Base-by-base conservation (phyloP, 768 basidiomycete genomes). In the Suillus tomentosus region DNA sequence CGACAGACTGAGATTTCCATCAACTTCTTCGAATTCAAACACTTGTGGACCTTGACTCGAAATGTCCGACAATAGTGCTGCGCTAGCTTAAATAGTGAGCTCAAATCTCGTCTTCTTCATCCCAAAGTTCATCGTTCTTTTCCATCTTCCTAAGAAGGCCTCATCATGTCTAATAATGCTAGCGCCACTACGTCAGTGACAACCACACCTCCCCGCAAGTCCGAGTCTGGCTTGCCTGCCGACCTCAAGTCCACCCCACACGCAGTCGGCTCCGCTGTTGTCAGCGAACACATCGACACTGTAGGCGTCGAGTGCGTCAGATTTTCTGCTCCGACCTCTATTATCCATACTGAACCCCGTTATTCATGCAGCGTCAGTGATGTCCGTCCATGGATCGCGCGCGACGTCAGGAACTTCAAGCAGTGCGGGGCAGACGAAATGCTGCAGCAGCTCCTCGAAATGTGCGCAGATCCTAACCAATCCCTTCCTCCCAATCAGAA, bases 241-340 rank as follows among this genome's bases (percentile, higher is more conserved):
- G 48, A 50, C 2, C 34, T 54, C 36, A 62, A 62, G 36, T 37
- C 61, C 17, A 62, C 51, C 19, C 61, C 61, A 37, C 34, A 37
- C n/a, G 61, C 51, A 17, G 22, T 47, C 13, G 50, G 50, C 10
- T 31, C 61, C 15, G 22, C 51, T 9, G n/a, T 14, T 11, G 17
- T 27, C 19, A 58, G 61, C 53, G 53, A 62, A 24, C 14, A 34
- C 13, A 62, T 62, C 15, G 7, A 36, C 3, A 24, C 36, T 40
- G 15, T 39, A 36, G 61, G 53, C 10, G 36, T 22, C 14, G 6
- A 40, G 45, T 50, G 36, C 47, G 36, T 54, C 17, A 31, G 7
- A 27, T 19, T 8, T 54, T 39, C 22, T 34, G 51, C 11, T 61
- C n/a, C 1, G n/a, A 14, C n/a, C n/a, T 1, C n/a, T 27, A 55